Evolutionary conservation across 495 filamentous ascomycete species (phyloP).

Genomic region (Apodospora peruviana): DNA sequence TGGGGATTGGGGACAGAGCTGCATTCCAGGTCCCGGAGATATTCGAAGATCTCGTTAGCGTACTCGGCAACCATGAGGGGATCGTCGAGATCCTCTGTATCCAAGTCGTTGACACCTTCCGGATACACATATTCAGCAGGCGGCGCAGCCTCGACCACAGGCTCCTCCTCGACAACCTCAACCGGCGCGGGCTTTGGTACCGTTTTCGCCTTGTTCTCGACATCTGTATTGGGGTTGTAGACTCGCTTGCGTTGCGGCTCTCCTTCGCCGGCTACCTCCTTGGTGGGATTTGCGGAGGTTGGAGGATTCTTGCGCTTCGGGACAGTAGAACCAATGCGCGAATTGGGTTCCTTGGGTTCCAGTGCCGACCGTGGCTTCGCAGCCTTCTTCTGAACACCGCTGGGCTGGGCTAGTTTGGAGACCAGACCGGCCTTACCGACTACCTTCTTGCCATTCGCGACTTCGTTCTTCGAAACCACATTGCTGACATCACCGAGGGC

Average conservation of each 20-base stretch:
- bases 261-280: conserved; percentile 55
- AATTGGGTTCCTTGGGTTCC: conserved; percentile 60
- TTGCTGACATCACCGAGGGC: conserved; percentile 95
- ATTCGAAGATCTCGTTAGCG: conserved; percentile 95
- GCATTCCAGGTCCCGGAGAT: conserved; percentile 80
- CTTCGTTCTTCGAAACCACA: conserved; percentile 73
- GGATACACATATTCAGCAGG: conserved; percentile 33
- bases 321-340: conserved; percentile 62
- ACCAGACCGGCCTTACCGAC: conserved; percentile 57
- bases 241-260: conserved; percentile 46
- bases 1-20: conserved; percentile 80
- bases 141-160: conserved; percentile 3
- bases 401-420: conserved; percentile 70
- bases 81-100: conserved; percentile 83
- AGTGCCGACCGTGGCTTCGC: conserved; percentile 52
- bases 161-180: conserved; percentile 23
- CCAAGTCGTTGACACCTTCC: conserved; percentile 60
- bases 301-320: conserved; percentile 59
- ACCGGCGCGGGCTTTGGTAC: conserved; percentile 42
- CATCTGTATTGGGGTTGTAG: conserved; percentile 31
- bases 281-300: conserved; percentile 43
- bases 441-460: conserved; percentile 67
- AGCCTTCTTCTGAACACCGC: conserved; percentile 73
- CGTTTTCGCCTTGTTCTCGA: conserved; percentile 24
- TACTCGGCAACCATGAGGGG: conserved; percentile 98